These are phyloP conservation scores for Plectosphaerella cucumerina DNA, from an alignment of 2,329 filamentous ascomycete genomes.

Conservation along the genomic window DNA sequence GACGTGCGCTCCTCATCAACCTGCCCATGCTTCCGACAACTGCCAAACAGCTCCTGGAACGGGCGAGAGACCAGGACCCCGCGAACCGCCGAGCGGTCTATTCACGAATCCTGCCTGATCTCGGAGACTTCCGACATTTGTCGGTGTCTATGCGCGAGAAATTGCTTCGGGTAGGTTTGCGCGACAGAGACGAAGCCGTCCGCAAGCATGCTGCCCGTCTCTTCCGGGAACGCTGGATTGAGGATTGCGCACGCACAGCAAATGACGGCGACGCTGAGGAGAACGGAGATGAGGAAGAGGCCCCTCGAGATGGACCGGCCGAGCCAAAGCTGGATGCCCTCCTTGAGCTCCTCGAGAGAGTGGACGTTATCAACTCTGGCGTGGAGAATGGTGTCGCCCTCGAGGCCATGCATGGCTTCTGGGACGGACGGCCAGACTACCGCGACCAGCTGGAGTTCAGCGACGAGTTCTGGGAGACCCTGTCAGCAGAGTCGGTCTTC, in stretches of 20 bases:
- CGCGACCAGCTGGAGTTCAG: constrained; percentile 68
- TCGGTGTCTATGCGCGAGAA: constrained; percentile 95
- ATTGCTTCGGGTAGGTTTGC: constrained; percentile 86
- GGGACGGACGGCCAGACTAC: constrained; percentile 86
- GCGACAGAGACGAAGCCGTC: constrained; percentile 91
- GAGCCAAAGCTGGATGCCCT: constrained; percentile 73
- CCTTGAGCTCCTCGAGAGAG: constrained; percentile 85
- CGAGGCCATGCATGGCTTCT: constrained; percentile 94
- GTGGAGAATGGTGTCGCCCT: constrained; percentile 86
- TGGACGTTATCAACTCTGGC: constrained; percentile 88
- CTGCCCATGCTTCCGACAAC: constrained; percentile 81
- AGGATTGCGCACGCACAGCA: constrained; percentile 70
- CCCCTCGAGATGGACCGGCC: constrained; percentile 25
- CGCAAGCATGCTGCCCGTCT: constrained; percentile 85
- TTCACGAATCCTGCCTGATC: constrained; percentile 75
- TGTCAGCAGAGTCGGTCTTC: constrained; percentile 83
- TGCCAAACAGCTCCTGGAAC: constrained; percentile 81
- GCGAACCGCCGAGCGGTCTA: constrained; percentile 83
- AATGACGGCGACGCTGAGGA: constrained; percentile 29
- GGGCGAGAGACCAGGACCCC: constrained; percentile 84
- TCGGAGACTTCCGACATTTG: constrained; percentile 92
- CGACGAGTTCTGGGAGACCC: constrained; percentile 73
- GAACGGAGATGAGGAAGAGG: constrained; percentile 50
- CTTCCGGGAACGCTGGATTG: constrained; percentile 96
- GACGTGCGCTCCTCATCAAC: constrained; percentile 82